phyloP scores from a whole-genome alignment of 495 filamentous ascomycete genomes.

The Hypoxylon perforatum region DNA sequence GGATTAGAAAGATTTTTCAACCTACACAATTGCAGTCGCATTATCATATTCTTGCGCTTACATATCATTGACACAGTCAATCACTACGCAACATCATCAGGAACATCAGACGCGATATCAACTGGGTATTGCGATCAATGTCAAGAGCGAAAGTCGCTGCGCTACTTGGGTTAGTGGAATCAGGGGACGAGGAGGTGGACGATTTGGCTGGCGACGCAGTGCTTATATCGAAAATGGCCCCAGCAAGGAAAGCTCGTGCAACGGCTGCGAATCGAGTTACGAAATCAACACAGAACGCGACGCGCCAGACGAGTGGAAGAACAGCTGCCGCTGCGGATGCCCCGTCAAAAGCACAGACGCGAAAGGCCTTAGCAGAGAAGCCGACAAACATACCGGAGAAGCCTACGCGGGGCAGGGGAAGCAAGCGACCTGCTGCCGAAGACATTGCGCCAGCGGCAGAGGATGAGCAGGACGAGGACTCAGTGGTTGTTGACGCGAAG shows the following conservation, averaged over 20 bases:
- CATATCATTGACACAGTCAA: constrained; percentile 20
- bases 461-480: constrained; percentile 44
- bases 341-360: constrained; percentile 47
- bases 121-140: constrained; percentile 42
- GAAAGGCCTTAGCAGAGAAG: constrained; percentile 64
- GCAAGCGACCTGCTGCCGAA: constrained; percentile 60
- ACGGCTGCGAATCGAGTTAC: constrained; percentile 51
- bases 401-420: constrained; percentile 40
- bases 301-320: constrained; percentile 43
- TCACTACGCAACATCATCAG: not conserved
- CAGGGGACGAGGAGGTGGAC: constrained; percentile 70
- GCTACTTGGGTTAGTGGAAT: constrained; percentile 72
- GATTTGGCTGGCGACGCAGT: constrained; percentile 54
- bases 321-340: constrained; percentile 30
- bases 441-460: constrained; percentile 50
- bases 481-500: constrained; percentile 23
- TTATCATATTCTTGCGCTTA: constrained; percentile 14
- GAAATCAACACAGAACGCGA: constrained; percentile 48
- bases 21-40: constrained; percentile 22
- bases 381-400: constrained; percentile 57
- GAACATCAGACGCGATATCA: constrained; percentile 5
- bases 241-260: constrained; percentile 54
- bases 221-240: constrained; percentile 54
- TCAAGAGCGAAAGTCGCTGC: constrained; percentile 54
- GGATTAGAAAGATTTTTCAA: not conserved